These are phyloP conservation scores for Aspergillus unguis DNA, from an alignment of 2,329 filamentous ascomycete species.

Conservation along the genomic window DNA sequence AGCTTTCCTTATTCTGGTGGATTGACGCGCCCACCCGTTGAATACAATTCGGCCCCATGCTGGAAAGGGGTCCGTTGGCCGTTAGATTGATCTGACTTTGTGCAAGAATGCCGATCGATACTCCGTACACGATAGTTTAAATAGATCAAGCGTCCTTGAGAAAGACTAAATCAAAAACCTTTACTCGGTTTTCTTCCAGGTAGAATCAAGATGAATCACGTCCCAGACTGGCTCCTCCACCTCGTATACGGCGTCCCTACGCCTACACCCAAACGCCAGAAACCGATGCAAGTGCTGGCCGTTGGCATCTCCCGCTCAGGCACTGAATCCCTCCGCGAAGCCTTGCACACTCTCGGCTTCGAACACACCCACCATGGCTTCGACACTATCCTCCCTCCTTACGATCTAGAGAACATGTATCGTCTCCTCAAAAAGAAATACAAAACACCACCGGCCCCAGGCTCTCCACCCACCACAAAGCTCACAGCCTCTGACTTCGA, in stretches of 20 bases:
- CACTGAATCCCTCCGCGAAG: conserved; percentile 24
- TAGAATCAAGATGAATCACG: neutral
- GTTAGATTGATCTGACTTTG: too few species aligned
- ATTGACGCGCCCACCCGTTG: too few species aligned
- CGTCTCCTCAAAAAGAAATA: conserved; percentile 18
- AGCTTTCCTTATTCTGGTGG: neutral
- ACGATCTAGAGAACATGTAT: conserved; percentile 5
- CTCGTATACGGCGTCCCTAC: conserved; percentile 7
- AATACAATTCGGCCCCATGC: too few species aligned
- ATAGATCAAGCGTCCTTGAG: neutral
- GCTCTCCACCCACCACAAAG: neutral
- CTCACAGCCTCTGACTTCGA: conserved; percentile 28
- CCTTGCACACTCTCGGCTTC: conserved; percentile 23
- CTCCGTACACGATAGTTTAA: neutral
- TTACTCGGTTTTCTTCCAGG: neutral
- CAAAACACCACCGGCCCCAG: neutral
- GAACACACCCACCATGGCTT: conserved; percentile 20
- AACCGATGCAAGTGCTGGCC: conserved; percentile 20
- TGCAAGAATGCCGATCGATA: neutral
- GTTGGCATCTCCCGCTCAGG: conserved; percentile 24
- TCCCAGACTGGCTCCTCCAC: conserved; percentile 1
- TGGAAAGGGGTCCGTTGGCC: too few species aligned
- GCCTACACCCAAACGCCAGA: conserved; percentile 3
- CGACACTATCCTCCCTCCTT: conserved; percentile 7
- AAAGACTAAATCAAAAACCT: neutral